phyloP scores from a whole-genome alignment of 2,329 filamentous ascomycete genomes.

The Xylariaceae sp. region DNA sequence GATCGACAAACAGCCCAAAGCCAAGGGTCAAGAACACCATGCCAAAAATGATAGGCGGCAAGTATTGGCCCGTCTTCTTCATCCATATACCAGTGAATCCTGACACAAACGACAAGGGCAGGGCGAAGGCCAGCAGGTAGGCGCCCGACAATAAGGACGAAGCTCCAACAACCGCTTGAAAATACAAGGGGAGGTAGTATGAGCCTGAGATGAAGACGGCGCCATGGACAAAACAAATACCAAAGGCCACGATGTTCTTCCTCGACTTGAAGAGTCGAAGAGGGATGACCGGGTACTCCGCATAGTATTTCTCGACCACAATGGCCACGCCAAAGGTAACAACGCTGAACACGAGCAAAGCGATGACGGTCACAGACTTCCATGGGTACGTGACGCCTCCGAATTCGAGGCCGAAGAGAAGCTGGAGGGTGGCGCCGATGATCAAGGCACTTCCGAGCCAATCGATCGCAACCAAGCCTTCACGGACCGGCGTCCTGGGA shows the following conservation, averaged over 20 bases:
- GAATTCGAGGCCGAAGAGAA: slow-evolving; percentile 80
- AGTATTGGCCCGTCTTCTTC: slow-evolving; percentile 61
- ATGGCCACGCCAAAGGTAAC: slow-evolving; percentile 61
- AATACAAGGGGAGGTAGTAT: slow-evolving; percentile 81
- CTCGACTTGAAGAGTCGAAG: slow-evolving; percentile 60
- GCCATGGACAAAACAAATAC: slow-evolving; percentile 66
- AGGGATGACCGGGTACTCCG: slow-evolving; percentile 74
- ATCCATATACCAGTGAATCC: slow-evolving; percentile 51
- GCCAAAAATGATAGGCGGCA: slow-evolving; percentile 53
- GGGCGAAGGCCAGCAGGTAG: slow-evolving; percentile 64
- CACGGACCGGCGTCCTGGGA: slow-evolving; percentile 55
- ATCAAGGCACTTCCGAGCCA: slow-evolving; percentile 54
- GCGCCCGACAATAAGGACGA: slow-evolving; percentile 61
- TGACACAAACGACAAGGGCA: slow-evolving; percentile 61
- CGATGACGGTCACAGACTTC: slow-evolving; percentile 69
- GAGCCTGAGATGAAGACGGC: slow-evolving; percentile 70
- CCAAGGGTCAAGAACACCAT: slow-evolving; percentile 58
- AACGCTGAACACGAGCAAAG: slow-evolving; percentile 69
- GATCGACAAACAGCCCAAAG: slow-evolving; percentile 57
- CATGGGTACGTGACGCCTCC: slow-evolving; percentile 73
- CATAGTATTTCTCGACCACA: slow-evolving; percentile 66
- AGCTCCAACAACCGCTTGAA: slow-evolving; percentile 60
- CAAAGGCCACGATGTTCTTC: slow-evolving; percentile 61
- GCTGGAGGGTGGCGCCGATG: slow-evolving; percentile 75
- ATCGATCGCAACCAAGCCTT: slow-evolving; percentile 59